A percentile compares a stretch with the other conserved stretches of the same genome.
These are phyloP conservation scores for Inga oerstediana DNA, from an alignment of 306 rosid species.

Conservation along the genomic window DNA sequence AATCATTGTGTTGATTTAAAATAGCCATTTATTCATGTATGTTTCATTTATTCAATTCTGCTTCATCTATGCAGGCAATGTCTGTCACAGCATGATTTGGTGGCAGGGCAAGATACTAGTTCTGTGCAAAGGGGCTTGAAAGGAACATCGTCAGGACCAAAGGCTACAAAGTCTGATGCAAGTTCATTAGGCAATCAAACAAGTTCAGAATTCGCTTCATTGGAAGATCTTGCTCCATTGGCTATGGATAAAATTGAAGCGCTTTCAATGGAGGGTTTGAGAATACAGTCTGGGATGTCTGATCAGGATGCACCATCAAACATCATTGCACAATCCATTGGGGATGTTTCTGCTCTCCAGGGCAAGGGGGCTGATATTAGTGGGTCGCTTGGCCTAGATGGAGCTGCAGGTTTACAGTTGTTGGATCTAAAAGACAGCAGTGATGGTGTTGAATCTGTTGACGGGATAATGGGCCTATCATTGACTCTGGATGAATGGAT, in stretches of 20 bases:
- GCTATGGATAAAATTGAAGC: constrained; percentile 95
- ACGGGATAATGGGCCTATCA: constrained; percentile 82
- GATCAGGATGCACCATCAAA: constrained; percentile 80
- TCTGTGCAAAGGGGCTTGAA: constrained; percentile 33
- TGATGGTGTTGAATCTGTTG: constrained; percentile 43
- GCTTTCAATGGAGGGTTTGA: constrained; percentile 86
- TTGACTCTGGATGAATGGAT: constrained; percentile 93
- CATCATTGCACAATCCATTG: constrained; percentile 59
- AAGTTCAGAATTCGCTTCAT: constrained; percentile 64
- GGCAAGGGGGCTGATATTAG: constrained; percentile 56
- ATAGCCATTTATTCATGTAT: constrained; percentile 2
- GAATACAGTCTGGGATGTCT: constrained; percentile 89
- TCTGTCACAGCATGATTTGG: constrained; percentile 50
- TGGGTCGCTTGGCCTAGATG: constrained; percentile 71
- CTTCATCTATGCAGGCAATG: constrained; percentile 54
- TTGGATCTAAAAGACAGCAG: constrained; percentile 58
- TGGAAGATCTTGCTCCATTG: constrained; percentile 89
- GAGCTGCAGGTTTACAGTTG: constrained; percentile 82
- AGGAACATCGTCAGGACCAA: constrained; percentile 44
- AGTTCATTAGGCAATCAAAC: constrained; percentile 42
- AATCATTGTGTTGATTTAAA: neutral
- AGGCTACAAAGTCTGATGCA: constrained; percentile 44
- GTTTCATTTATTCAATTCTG: constrained; percentile 25
- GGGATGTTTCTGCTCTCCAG: constrained; percentile 62
- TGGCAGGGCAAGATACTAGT: constrained; percentile 39